Conservation (phyloP, 1,139 yeast genomes). For the Saccharomyces hybrid region DNA sequence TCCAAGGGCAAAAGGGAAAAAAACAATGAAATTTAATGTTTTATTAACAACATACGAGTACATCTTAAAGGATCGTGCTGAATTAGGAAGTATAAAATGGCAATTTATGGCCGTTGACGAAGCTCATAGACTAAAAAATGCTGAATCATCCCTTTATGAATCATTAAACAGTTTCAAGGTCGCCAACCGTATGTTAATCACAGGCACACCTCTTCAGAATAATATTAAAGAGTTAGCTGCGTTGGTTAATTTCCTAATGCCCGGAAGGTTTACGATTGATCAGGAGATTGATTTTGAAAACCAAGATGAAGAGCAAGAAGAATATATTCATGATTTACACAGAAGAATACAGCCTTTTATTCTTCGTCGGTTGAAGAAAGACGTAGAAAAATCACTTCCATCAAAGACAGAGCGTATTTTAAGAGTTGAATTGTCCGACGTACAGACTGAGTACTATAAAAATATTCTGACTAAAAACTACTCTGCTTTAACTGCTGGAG, state of each 20-base stretch:
- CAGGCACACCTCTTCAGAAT: constrained; percentile 97
- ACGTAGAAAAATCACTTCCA: constrained; percentile 84
- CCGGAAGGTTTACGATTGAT: constrained; percentile 82
- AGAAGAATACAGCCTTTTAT: constrained; percentile 83
- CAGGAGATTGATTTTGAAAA: constrained; percentile 61
- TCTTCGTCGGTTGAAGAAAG: constrained; percentile 86
- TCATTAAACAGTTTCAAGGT: constrained; percentile 77
- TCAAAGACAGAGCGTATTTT: constrained; percentile 90
- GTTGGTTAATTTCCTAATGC: constrained; percentile 89
- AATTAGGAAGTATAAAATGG: constrained; percentile 83
- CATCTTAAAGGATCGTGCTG: constrained; percentile 76
- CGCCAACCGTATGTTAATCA: constrained; percentile 76
- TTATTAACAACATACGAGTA: constrained; percentile 92
- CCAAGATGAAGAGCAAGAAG: constrained; percentile 80
- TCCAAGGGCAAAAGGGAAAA: constrained; percentile 36
- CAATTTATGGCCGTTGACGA: constrained; percentile 97
- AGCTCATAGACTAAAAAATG: constrained; percentile 92
- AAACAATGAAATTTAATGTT: constrained; percentile 79
- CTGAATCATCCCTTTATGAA: constrained; percentile 61
- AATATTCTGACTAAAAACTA: constrained; percentile 89
- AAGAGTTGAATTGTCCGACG: constrained; percentile 89
- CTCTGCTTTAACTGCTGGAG: constrained; percentile 81
- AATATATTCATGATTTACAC: constrained; percentile 79
- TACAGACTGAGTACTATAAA: constrained; percentile 91
- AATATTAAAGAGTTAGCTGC: constrained; percentile 95